Conservation (phyloP, 495 filamentous ascomycete genomes). For the Penicillium pancosmium region DNA sequence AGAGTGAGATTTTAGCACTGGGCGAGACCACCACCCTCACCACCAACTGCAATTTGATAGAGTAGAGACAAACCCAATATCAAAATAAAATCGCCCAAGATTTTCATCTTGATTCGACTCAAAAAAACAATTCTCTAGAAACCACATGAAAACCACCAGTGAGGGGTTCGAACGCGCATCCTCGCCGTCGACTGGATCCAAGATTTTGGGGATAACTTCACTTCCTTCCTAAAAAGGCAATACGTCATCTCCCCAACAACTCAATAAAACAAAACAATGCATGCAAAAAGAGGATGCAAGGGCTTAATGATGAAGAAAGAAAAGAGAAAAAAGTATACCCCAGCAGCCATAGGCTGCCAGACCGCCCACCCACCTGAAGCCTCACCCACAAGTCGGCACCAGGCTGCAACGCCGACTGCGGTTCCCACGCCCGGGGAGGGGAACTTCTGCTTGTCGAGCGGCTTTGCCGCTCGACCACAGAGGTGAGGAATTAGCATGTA, state of each 20-base stretch:
- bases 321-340: not conserved
- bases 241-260: not conserved
- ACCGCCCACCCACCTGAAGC: not conserved
- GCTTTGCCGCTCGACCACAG: not conserved
- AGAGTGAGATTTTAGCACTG: slow-evolving; percentile 22
- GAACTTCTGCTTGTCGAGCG: not conserved
- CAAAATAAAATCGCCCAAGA: not conserved
- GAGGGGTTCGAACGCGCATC: not conserved
- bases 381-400: not conserved
- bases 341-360: not conserved
- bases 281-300: too few relatives aligned
- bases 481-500: not conserved
- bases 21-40: slow-evolving; percentile 27
- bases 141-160: not conserved
- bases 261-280: not conserved
- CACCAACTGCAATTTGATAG: not conserved
- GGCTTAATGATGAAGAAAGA: not conserved
- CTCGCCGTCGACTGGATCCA: not conserved
- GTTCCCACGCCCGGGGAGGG: not conserved
- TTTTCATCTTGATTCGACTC: not conserved
- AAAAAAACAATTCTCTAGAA: not conserved
- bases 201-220: too few relatives aligned
- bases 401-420: not conserved
- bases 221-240: not conserved
- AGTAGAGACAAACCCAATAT: not conserved